phyloP scores from a whole-genome alignment of 345 rosid genomes.

The Melaleuca quinquenervia region DNA sequence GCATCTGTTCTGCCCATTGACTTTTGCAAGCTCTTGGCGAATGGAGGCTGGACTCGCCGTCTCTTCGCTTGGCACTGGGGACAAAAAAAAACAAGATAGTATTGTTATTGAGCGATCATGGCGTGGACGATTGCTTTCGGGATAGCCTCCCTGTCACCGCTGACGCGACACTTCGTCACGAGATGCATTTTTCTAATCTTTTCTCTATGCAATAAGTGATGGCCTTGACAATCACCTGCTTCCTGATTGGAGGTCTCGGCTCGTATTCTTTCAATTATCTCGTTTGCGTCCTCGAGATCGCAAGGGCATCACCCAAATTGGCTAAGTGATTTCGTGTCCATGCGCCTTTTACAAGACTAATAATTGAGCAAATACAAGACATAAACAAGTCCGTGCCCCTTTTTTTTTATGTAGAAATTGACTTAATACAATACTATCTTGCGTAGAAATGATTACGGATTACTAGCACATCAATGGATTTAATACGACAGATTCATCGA shows the following conservation, averaged over 20 bases:
- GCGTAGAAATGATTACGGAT: not conserved
- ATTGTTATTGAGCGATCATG: not conserved
- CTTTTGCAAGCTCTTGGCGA: not conserved
- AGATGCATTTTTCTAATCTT: not conserved
- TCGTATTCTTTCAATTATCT: not conserved
- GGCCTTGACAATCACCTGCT: not conserved
- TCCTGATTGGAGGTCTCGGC: not conserved
- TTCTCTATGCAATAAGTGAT: not conserved
- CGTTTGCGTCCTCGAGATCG: rapidly evolving
- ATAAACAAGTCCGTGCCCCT: not conserved
- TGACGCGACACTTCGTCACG: not conserved
- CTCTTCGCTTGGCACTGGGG: not conserved
- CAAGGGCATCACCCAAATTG: not conserved
- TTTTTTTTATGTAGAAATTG: too few species aligned
- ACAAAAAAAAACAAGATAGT: not conserved
- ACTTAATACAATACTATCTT: not conserved
- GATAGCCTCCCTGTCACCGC: not conserved
- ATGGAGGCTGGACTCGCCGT: not conserved
- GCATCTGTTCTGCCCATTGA: not conserved
- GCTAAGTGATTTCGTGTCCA: not conserved
- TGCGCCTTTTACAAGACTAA: not conserved
- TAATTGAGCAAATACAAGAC: not conserved
- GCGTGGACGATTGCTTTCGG: not conserved
- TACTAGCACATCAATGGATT: not conserved
- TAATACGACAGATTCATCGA: not conserved